These are phyloP conservation scores for Paraphaeosphaeria sporulosa DNA, from an alignment of 2,329 filamentous ascomycete genomes.

Conservation along the genomic window DNA sequence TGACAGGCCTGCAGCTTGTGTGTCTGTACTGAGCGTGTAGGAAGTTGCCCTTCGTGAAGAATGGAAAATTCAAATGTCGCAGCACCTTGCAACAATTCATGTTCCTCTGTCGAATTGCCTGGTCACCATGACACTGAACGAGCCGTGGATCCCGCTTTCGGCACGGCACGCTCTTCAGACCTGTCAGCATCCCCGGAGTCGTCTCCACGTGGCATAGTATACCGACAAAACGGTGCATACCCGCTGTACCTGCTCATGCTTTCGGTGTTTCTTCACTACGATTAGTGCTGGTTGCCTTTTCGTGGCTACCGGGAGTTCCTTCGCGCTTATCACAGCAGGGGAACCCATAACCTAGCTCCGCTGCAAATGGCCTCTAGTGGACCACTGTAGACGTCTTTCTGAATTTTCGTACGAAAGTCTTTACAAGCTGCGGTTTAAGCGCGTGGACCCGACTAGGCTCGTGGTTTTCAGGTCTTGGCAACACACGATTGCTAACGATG, in stretches of 20 bases:
- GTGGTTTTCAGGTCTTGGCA: neutral
- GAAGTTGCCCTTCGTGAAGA: neutral
- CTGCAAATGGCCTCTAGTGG: no score
- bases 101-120: neutral
- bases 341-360: no score
- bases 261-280: neutral
- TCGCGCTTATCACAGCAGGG: no score
- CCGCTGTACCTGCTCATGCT: neutral
- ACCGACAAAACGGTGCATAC: slow-evolving; percentile 4
- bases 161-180: neutral
- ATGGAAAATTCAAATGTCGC: neutral
- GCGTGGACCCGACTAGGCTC: neutral
- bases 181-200: neutral
- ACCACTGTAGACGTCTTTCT: no score
- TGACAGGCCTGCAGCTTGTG: neutral
- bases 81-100: neutral
- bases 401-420: neutral
- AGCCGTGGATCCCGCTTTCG: neutral
- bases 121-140: neutral
- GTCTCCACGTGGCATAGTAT: slow-evolving; percentile 11
- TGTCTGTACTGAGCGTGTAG: neutral
- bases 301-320: no score
- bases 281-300: no score
- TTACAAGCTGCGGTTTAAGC: neutral
- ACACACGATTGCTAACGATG: neutral